Conservation (phyloP, 768 basidiomycete species). For the Dacryopinax primogenitus region DNA sequence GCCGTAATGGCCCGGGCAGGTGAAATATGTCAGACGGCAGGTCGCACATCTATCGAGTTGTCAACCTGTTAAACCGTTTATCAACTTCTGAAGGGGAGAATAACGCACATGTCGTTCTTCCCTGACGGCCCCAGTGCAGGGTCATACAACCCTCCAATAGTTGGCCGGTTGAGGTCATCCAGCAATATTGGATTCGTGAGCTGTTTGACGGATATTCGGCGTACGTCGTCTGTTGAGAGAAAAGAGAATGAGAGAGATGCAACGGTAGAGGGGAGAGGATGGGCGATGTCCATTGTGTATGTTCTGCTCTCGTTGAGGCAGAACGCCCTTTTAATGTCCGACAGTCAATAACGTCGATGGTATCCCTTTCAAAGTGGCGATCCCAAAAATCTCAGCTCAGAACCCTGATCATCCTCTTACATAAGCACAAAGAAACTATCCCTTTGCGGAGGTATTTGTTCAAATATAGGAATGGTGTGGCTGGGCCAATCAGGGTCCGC, state of each 20-base stretch:
- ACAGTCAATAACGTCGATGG: neutral
- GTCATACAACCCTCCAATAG: slow-evolving; percentile 85
- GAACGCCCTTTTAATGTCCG: neutral
- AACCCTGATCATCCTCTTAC: too few relatives aligned
- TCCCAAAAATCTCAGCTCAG: too few relatives aligned
- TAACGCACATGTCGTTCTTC: slow-evolving; percentile 74
- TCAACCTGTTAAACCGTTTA: slow-evolving; percentile 13
- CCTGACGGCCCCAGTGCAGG: slow-evolving; percentile 85
- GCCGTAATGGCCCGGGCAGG: slow-evolving; percentile 95
- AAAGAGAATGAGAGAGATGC: slow-evolving; percentile 85
- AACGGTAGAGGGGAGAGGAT: slow-evolving; percentile 75
- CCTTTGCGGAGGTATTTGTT: too few relatives aligned
- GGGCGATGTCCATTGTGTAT: slow-evolving; percentile 69
- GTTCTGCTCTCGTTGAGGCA: neutral
- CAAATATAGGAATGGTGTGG: too few relatives aligned
- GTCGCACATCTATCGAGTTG: slow-evolving; percentile 62
- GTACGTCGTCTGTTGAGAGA: slow-evolving; percentile 73
- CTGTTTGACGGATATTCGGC: slow-evolving; percentile 93
- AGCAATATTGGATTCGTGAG: slow-evolving; percentile 85
- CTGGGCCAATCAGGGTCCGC: too few relatives aligned
- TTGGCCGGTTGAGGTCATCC: slow-evolving; percentile 88
- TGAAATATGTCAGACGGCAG: slow-evolving; percentile 83
- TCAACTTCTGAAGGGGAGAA: neutral
- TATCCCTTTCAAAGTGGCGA: too few relatives aligned
- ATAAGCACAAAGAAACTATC: too few relatives aligned